These are phyloP conservation scores for Sporothrix phasma DNA, from an alignment of 2,329 filamentous ascomycete species.

Conservation along the genomic window DNA sequence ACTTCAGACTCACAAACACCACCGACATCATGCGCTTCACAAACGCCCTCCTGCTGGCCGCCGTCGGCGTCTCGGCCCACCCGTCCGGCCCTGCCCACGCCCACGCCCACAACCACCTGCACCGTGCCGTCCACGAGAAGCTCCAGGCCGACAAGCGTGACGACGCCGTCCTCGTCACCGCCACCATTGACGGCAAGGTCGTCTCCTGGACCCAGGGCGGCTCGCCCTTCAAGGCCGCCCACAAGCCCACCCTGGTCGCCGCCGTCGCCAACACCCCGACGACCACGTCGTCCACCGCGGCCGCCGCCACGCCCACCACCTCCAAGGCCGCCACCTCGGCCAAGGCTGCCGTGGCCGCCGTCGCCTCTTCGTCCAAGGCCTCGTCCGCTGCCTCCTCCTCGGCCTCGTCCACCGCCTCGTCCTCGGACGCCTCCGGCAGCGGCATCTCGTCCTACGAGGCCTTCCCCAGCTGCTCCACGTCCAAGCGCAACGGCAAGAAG, in stretches of 20 bases:
- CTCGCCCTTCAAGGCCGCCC: constrained; percentile 23
- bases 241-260: constrained; percentile 18
- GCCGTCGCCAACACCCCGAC: not conserved
- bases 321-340: not conserved
- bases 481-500: constrained; percentile 27
- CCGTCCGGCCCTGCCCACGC: constrained; percentile 30
- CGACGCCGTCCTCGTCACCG: constrained; percentile 19
- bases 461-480: constrained; percentile 28
- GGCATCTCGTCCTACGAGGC: constrained; percentile 20
- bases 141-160: constrained; percentile 21
- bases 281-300: not conserved
- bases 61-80: constrained; percentile 26
- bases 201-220: constrained; percentile 23
- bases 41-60: constrained; percentile 26
- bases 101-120: no score
- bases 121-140: constrained; percentile 25
- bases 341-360: not conserved
- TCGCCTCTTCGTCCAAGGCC: not conserved
- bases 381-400: not conserved
- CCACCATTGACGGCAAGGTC: constrained; percentile 23
- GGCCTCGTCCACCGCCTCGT: not conserved
- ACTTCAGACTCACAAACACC: not conserved
- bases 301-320: constrained; percentile 19
- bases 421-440: constrained; percentile 54
- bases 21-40: constrained; percentile 20